phyloP scores from a whole-genome alignment of 2,329 filamentous ascomycete genomes.

The Cryphonectria japonica region DNA sequence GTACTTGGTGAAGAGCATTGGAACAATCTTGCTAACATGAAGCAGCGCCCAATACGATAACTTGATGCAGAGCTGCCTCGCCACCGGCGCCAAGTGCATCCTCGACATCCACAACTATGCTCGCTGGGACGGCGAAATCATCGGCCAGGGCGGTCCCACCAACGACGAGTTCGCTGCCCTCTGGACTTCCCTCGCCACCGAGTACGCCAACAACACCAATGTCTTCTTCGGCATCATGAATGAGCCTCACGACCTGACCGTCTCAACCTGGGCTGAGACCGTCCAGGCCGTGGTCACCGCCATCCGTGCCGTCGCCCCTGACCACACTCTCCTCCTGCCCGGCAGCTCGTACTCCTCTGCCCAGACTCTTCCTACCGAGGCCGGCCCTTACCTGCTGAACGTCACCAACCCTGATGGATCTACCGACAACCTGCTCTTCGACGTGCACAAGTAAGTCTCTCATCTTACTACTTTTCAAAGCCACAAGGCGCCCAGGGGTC shows the following conservation, averaged over 20 bases:
- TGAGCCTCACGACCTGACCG: slow-evolving; percentile 61
- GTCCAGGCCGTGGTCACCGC: slow-evolving; percentile 66
- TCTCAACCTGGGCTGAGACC: slow-evolving; percentile 60
- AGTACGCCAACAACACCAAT: slow-evolving; percentile 56
- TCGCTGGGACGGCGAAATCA: slow-evolving; percentile 63
- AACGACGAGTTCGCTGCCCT: slow-evolving; percentile 59
- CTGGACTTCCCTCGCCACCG: slow-evolving; percentile 59
- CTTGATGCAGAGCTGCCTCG: slow-evolving; percentile 53
- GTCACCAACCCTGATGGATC: slow-evolving; percentile 62
- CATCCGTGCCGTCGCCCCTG: slow-evolving; percentile 64
- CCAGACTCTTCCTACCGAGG: slow-evolving; percentile 52
- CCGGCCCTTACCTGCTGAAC: slow-evolving; percentile 53
- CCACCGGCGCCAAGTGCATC: slow-evolving; percentile 51
- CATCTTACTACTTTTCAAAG: too few relatives aligned
- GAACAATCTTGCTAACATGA: not conserved
- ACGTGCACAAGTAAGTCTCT: slow-evolving; percentile 61
- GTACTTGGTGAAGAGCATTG: not conserved
- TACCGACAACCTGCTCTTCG: slow-evolving; percentile 59
- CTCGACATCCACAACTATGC: slow-evolving; percentile 48
- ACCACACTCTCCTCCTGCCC: slow-evolving; percentile 64
- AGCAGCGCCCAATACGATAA: slow-evolving; percentile 47
- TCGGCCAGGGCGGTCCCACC: slow-evolving; percentile 63
- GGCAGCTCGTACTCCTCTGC: slow-evolving; percentile 63
- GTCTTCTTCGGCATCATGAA: slow-evolving; percentile 70
- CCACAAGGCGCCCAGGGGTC: not conserved